Conservation (phyloP, 2,329 filamentous ascomycete species). For the Cylindrodendrum hubeiense region DNA sequence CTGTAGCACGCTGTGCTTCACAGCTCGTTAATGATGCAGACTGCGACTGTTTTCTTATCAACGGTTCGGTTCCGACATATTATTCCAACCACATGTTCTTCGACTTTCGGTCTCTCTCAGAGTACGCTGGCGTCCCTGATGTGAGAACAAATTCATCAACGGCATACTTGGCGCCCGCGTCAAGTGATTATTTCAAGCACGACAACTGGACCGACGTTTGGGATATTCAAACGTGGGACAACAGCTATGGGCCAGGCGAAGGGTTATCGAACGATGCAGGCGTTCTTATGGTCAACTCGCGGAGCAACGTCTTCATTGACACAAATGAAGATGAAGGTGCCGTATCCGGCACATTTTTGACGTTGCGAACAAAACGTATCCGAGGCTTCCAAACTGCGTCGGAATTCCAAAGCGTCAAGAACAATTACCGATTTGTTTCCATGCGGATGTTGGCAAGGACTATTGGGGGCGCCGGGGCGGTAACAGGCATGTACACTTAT, state of each 20-base stretch:
- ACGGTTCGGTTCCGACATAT: slow-evolving; percentile 40
- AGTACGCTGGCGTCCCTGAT: slow-evolving; percentile 45
- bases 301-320: slow-evolving; percentile 60
- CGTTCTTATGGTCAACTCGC: slow-evolving; percentile 52
- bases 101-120: slow-evolving; percentile 45
- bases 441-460: slow-evolving; percentile 63
- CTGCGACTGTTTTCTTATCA: slow-evolving; percentile 48
- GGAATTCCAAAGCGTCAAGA: slow-evolving; percentile 56
- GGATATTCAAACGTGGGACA: slow-evolving; percentile 54
- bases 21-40: slow-evolving; percentile 32
- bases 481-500: slow-evolving; percentile 66
- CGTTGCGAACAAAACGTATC: slow-evolving; percentile 58
- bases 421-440: slow-evolving; percentile 43
- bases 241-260: slow-evolving; percentile 32
- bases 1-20: slow-evolving; percentile 14
- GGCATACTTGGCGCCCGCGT: slow-evolving; percentile 46
- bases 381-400: slow-evolving; percentile 57
- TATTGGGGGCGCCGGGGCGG: slow-evolving; percentile 58
- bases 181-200: slow-evolving; percentile 52
- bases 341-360: slow-evolving; percentile 56
- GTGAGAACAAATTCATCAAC: slow-evolving; percentile 43
- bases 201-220: slow-evolving; percentile 50
- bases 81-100: slow-evolving; percentile 44
- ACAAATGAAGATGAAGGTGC: slow-evolving; percentile 48
- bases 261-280: slow-evolving; percentile 36